Base-by-base conservation (phyloP, 2,329 filamentous ascomycete genomes). In the Drechslerella dactyloides region DNA sequence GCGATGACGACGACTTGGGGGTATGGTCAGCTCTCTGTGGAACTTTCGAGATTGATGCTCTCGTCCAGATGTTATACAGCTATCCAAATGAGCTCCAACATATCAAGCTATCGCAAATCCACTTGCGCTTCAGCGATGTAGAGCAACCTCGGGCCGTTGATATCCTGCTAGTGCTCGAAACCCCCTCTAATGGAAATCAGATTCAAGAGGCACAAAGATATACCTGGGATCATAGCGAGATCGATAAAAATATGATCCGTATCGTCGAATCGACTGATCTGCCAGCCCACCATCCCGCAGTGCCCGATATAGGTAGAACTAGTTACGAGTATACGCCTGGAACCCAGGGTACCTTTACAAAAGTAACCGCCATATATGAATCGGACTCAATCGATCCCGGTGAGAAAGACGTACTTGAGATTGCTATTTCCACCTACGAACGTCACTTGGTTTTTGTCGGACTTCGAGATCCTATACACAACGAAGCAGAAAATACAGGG, bases 1-100 rank as follows among this genome's bases (percentile, higher is more conserved):
- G 8, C 4, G 27, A 33, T 33, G 27, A 33, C 8, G 27, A 33
- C 27, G 27, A 8, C 27, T n/a, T 23, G 8, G 23, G 33, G 2
- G 55, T 35, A 46, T 58, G 55, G 55, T 46, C 8, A 8, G 55
- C 55, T 19, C 40, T 58, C 27, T 27, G 55, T n/a, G 55, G 55
- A 2, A 58, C 40, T 13, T 2, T 11, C 2, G 40, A 48, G 13
- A 48, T 58, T 13, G 21, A 46, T 21, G 15, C 55, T 5, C 13
- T 50, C 24, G 5, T 58, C 23, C 24, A 4, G 15, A 58, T 58
- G 55, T 7, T 58, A 0, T 23, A 33, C 21, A 58, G 2, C 4
- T 58, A 50, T 19, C 55, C 55, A 35, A 35, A 58, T 33, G 7
- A 10, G 15, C 21, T 58, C 1, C 21, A 33, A 4, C 37, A 3